Conservation (phyloP, 768 basidiomycete genomes). For the Collybia mongolica region DNA sequence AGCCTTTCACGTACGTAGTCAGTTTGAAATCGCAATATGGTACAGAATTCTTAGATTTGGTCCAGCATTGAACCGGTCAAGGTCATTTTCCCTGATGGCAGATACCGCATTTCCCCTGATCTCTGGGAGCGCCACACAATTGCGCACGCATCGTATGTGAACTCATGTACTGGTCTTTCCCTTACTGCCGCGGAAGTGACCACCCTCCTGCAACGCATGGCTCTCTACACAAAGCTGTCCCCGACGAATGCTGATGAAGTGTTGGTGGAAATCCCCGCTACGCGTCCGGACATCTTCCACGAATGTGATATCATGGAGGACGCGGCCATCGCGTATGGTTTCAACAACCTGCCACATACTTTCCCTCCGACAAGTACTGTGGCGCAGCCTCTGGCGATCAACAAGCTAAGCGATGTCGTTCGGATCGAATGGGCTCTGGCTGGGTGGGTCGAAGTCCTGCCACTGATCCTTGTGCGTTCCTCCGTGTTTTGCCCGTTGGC, state of each 20-base stretch:
- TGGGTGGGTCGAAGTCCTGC: slow-evolving; percentile 94
- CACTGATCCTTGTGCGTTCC: slow-evolving; percentile 80
- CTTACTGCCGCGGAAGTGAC: slow-evolving; percentile 67
- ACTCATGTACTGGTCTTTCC: slow-evolving; percentile 88
- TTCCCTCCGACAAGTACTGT: slow-evolving; percentile 96
- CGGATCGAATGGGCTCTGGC: slow-evolving; percentile 91
- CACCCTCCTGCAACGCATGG: slow-evolving; percentile 81
- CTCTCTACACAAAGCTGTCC: slow-evolving; percentile 57
- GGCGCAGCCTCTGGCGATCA: slow-evolving; percentile 87
- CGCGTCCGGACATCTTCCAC: slow-evolving; percentile 97
- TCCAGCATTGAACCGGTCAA: slow-evolving; percentile 90
- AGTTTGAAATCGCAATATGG: neutral
- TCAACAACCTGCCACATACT: slow-evolving; percentile 90
- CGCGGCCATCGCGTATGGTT: slow-evolving; percentile 95
- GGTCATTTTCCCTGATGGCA: slow-evolving; percentile 77
- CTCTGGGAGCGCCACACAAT: slow-evolving; percentile 68
- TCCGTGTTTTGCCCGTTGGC: neutral
- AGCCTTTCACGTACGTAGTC: slow-evolving; percentile 81
- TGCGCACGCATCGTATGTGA: slow-evolving; percentile 89
- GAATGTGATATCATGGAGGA: slow-evolving; percentile 99
- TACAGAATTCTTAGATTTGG: slow-evolving; percentile 3
- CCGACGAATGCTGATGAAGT: slow-evolving; percentile 63
- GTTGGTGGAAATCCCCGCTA: slow-evolving; percentile 80
- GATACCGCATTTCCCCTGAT: slow-evolving; percentile 75
- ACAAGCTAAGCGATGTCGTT: slow-evolving; percentile 86